Evolutionary conservation across 306 rosid genomes (phyloP), one percentile per base, ranked within the genome.

Genomic region (Lithocarpus polystachyus): DNA sequence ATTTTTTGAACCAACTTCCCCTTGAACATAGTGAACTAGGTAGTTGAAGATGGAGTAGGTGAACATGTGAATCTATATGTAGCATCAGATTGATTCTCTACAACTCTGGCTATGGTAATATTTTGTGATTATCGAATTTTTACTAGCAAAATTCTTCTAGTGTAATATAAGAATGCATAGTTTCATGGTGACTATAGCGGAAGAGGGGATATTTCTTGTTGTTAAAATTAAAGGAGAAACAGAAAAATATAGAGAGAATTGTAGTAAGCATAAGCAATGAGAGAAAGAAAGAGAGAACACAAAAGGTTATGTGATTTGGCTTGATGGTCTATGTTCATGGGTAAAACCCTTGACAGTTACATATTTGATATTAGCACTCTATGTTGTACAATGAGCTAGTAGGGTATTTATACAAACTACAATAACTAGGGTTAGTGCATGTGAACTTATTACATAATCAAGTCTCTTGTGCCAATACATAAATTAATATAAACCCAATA

Each of bases 171-270:
- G 75, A 24, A 45, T 73, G 75, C 68, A 57, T 74, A 53, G 78
- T 15, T 77, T 56, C 26, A 37, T 31, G 52, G 67, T 53, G 68
- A 52, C 72, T 43, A 69, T 71, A 6, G 43, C 71, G 76, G 73
- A 77, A 75, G 78, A 64, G 77, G 79, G 29, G 76, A 83, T 56
- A 77, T 59, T 26, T 75, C 35, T 56, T 65, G 26, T 74, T 92
- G 83, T 79, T 81, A 75, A 77, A 40, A 40, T 40, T 8, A 40
- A 40, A 40, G 11, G 3, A 71, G 94, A 89, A 74, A 80, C 90
- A 80, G 96, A 78, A 33, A 92, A 95, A 11, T 93, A 40, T 40
- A 40, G 45, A 40, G 45, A 40, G 45, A 40, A 40, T 40, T 40
- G 45, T 40, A 8, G 45, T 40, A 40, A 40, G 11, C 45, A 40